Evolutionary conservation across 352 stramenopile species (phyloP), one percentile per base, ranked within the genome.

Genomic region (Sclerospora graminicola): DNA sequence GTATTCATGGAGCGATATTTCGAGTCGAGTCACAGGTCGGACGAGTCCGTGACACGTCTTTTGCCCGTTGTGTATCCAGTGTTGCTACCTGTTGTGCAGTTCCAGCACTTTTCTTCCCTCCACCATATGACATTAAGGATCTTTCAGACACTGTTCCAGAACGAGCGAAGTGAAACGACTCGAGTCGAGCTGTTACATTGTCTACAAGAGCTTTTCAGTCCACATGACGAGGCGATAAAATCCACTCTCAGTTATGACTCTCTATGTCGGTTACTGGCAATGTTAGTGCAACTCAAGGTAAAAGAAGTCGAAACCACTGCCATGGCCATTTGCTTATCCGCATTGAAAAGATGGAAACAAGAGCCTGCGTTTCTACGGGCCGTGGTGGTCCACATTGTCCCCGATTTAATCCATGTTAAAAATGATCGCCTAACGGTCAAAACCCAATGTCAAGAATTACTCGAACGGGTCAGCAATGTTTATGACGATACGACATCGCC

Each of bases 191-290:
- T 70, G 11, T 53, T 52, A 23, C 2, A 19, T 18, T 1, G 24
- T n/a, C 8, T 43, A n/a, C 45, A 62, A 7, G 5, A 31, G 8
- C 15, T 63, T 7, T 9, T 63, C 27, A 45, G 18, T n/a, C 30
- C 4, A 53, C 28, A 45, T 5, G 46, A 54, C 7, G 20, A 30
- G 0, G 35, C 24, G 8, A 26, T 63, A 10, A 71, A 11, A 3
- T 19, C 11, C 9, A 30, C 4, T 33, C 15, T n/a, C n/a, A n/a
- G 67, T 44, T 82, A 66, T 32, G 53, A 57, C 6, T 65, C 75
- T 27, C 41, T 87, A 5, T 82, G 75, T 26, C 46, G 51, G 7
- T 51, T 81, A 21, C 46, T 82, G 34, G 54, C 79, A 43, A 21
- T 82, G 16, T 23, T 79, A 14, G 36, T 74, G n/a, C 50, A 38